phyloP scores from a whole-genome alignment of 2,329 filamentous ascomycete species.

The Gremmenia infestans region DNA sequence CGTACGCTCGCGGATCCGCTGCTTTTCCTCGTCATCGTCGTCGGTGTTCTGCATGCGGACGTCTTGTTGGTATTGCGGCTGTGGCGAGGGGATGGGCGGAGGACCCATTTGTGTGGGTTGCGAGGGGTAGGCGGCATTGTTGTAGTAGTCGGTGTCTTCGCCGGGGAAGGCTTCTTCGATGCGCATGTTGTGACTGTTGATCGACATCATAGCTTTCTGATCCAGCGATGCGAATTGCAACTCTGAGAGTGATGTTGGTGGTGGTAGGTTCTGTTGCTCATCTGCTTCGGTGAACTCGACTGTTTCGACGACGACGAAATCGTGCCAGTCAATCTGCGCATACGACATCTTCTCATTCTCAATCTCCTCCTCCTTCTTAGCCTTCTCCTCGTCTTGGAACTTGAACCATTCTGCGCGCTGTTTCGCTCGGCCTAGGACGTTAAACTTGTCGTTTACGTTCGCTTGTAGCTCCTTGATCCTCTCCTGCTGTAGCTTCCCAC shows the following conservation, averaged over 20 bases:
- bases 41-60: conserved; percentile 27
- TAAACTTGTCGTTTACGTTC: conserved; percentile 74
- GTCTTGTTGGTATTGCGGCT: conserved; percentile 31
- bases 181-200: conserved; percentile 68
- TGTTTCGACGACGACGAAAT: conserved; percentile 93
- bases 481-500: conserved; percentile 64
- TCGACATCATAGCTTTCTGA: conserved; percentile 86
- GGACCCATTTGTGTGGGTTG: conserved; percentile 34
- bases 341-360: conserved; percentile 73
- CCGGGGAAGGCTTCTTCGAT: conserved; percentile 93
- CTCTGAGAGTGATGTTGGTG: conserved; percentile 84
- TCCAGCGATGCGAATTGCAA: conserved; percentile 92
- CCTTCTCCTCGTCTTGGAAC: conserved; percentile 77
- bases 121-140: conserved; percentile 39
- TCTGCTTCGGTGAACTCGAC: conserved; percentile 88
- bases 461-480: conserved; percentile 67
- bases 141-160: conserved; percentile 57
- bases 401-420: conserved; percentile 84
- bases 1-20: conserved; percentile 57
- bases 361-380: conserved; percentile 81
- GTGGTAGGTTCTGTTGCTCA: conserved; percentile 78
- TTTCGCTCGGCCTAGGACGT: conserved; percentile 74
- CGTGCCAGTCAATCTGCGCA: conserved; percentile 94
- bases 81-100: conserved; percentile 34
- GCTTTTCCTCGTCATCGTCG: conserved; percentile 59